Percentiles rank a stretch among this genome's conserved stretches.
These are phyloP conservation scores for Yamadazyma epiphylla DNA, from an alignment of 1,139 yeast genomes.

Conservation along the genomic window DNA sequence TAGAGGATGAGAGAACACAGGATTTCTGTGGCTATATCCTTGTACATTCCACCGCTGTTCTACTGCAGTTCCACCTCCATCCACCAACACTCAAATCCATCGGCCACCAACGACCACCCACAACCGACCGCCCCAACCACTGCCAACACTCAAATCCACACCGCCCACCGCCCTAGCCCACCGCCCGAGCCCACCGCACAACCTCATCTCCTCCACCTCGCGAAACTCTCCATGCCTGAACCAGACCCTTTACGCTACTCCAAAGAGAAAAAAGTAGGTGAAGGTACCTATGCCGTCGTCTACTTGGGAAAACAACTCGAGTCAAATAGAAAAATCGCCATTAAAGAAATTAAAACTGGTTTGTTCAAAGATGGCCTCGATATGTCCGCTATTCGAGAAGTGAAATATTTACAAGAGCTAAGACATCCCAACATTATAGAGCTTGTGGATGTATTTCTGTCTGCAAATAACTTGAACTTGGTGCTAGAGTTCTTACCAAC, in stretches of 20 bases:
- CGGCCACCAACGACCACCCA: too few species aligned
- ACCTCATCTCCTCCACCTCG: too few species aligned
- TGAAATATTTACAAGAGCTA: constrained; percentile 85
- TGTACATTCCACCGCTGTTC: too few species aligned
- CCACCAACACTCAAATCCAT: too few species aligned
- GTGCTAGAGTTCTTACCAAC: constrained; percentile 90
- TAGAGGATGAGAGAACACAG: too few species aligned
- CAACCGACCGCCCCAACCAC: too few species aligned
- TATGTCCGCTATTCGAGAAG: constrained; percentile 96
- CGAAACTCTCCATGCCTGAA: too few species aligned
- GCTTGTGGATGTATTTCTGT: constrained; percentile 78
- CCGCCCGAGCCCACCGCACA: too few species aligned
- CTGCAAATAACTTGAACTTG: constrained; percentile 68
- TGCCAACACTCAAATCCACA: too few species aligned
- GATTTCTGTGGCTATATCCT: too few species aligned
- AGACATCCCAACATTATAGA: constrained; percentile 83
- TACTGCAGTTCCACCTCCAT: too few species aligned
- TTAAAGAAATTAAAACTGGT: constrained; percentile 93
- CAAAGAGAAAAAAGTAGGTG: constrained; percentile 86
- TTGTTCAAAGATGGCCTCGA: constrained; percentile 94
- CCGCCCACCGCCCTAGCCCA: too few species aligned
- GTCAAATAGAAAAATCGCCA: constrained; percentile 68
- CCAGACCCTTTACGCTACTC: constrained; percentile 20
- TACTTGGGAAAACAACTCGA: constrained; percentile 70
- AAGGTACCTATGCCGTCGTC: constrained; percentile 98